Conservation (phyloP, 257 asterid species). For the Nicotiana sylvestris region DNA sequence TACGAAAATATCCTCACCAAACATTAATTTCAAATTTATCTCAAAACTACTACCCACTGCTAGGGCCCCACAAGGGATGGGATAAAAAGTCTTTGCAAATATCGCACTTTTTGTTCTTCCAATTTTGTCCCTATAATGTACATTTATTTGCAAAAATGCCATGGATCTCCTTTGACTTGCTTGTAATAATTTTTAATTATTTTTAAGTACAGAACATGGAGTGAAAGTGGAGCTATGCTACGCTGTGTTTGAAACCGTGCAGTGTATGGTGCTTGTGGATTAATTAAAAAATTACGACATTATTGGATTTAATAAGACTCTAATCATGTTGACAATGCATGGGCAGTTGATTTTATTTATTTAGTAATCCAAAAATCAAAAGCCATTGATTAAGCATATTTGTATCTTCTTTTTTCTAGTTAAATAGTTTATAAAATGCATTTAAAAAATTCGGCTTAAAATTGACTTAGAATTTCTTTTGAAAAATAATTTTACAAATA, state of each 20-base stretch:
- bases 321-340: background rate
- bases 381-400: background rate
- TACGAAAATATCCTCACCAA: constrained; percentile 1
- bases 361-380: background rate
- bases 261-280: background rate
- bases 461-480: too few species aligned
- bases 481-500: too few species aligned
- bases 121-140: background rate
- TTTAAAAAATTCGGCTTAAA: too few species aligned
- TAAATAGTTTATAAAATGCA: too few species aligned
- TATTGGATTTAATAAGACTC: background rate
- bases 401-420: background rate
- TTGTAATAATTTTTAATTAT: background rate
- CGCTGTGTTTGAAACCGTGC: background rate
- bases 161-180: constrained; percentile 3
- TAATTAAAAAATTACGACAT: background rate
- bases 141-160: background rate
- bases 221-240: background rate
- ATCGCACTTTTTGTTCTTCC: background rate
- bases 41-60: constrained; percentile 4
- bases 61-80: background rate
- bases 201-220: background rate
- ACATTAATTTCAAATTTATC: constrained; percentile 8
- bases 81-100: background rate
- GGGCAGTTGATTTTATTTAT: background rate